Conservation (phyloP, 768 basidiomycete genomes). For the Lentinus tigrinus region DNA sequence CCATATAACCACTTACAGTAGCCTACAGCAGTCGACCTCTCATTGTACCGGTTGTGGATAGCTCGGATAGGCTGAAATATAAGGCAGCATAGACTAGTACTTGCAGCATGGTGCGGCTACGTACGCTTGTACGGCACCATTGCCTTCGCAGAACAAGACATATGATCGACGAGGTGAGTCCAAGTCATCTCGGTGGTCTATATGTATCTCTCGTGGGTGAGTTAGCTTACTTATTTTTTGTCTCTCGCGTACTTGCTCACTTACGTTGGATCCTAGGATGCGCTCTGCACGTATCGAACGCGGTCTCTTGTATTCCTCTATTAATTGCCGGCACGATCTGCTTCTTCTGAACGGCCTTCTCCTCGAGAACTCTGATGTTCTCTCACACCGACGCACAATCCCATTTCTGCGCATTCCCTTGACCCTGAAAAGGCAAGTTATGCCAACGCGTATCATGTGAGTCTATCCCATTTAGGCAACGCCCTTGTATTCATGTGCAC, state of each 20-base stretch:
- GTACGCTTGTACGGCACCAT: background rate
- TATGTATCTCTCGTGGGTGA: background rate
- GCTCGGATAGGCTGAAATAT: constrained; percentile 6
- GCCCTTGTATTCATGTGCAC: constrained; percentile 6
- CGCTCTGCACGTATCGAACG: background rate
- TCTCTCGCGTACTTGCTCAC: background rate
- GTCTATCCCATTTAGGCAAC: constrained; percentile 9
- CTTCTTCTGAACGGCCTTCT: background rate
- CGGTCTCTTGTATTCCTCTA: background rate
- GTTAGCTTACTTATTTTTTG: background rate
- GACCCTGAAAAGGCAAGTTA: constrained; percentile 10
- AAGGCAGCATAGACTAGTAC: constrained; percentile 9
- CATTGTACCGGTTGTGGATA: constrained; percentile 16
- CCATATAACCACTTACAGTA: constrained; percentile 8
- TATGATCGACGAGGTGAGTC: constrained; percentile 3
- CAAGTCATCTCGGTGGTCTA: background rate
- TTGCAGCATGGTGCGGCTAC: background rate
- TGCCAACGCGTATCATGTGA: constrained; percentile 7
- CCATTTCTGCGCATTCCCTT: constrained; percentile 14
- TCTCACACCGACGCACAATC: background rate
- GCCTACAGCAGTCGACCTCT: constrained; percentile 8
- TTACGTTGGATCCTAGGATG: background rate
- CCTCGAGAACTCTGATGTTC: constrained; percentile 4
- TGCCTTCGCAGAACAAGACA: background rate
- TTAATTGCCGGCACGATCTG: background rate